Evolutionary conservation across 768 basidiomycete species (phyloP).

Genomic region (Tubosaeta sp.): DNA sequence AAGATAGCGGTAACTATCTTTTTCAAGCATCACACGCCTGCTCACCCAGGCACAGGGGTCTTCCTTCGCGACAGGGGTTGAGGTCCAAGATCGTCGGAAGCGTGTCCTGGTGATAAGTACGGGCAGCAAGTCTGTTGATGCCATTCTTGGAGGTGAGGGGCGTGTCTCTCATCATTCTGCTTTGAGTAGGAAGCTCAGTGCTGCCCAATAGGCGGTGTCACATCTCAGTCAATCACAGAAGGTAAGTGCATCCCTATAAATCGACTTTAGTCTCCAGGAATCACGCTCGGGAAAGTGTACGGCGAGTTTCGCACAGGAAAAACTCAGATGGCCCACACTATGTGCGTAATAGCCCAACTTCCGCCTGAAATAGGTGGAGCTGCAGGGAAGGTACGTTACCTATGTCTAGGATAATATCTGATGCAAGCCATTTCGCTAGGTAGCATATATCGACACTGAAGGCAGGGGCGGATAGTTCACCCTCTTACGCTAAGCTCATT

Average conservation of each 20-base stretch:
- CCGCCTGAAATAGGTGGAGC: conserved; percentile 89
- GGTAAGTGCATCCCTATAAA: conserved; percentile 36
- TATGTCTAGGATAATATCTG: conserved; percentile 2
- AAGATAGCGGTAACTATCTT: conserved; percentile 62
- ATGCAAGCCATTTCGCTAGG: conserved; percentile 37
- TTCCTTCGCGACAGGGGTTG: conserved; percentile 86
- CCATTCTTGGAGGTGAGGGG: conserved; percentile 73
- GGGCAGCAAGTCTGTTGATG: conserved; percentile 88
- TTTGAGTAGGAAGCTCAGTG: not conserved
- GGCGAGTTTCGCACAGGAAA: conserved; percentile 96
- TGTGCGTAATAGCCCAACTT: conserved; percentile 87
- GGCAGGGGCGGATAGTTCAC: conserved; percentile 33
- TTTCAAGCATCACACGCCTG: not conserved
- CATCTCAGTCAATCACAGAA: conserved; percentile 94
- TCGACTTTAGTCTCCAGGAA: not conserved
- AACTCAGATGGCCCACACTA: conserved; percentile 93
- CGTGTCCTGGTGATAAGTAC: conserved; percentile 83
- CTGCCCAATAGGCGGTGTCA: conserved; percentile 61
- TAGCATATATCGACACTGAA: conserved; percentile 92
- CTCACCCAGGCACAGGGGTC: conserved; percentile 56
- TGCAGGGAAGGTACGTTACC: conserved; percentile 64
- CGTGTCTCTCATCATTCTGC: not conserved
- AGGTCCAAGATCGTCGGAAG: conserved; percentile 83
- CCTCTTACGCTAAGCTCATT: conserved; percentile 19
- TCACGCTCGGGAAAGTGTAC: conserved; percentile 54